These are phyloP conservation scores for Chlorella sp. DNA, from an alignment of 139 green algal species.

Conservation along the genomic window DNA sequence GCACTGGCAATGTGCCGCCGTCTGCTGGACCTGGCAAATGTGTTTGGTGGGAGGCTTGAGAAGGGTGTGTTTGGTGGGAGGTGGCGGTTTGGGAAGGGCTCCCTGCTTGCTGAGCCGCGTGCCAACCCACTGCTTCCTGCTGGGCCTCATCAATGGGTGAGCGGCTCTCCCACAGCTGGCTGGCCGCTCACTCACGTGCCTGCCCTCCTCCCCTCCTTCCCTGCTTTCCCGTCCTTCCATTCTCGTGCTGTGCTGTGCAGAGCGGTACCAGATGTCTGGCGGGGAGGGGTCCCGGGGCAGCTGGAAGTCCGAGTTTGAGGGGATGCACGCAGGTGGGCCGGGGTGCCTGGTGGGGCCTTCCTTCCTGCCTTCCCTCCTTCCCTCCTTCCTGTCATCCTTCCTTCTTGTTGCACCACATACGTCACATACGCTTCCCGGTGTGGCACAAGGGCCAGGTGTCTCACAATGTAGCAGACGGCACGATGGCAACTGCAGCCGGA, in stretches of 20 bases:
- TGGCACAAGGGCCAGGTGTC: too few species aligned
- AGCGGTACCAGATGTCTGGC: slow-evolving; percentile 42
- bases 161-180: too few species aligned
- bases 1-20: background rate
- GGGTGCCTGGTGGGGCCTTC: background rate
- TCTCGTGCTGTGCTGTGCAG: background rate
- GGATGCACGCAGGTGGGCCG: slow-evolving; percentile 26
- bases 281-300: slow-evolving; percentile 16
- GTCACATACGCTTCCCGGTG: too few species aligned
- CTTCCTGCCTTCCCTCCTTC: background rate
- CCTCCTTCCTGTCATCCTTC: background rate
- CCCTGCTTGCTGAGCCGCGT: slow-evolving; percentile 7
- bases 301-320: slow-evolving; percentile 21
- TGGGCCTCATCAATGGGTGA: too few species aligned
- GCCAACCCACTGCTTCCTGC: background rate
- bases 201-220: background rate
- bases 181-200: background rate
- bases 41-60: background rate
- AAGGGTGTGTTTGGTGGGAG: background rate
- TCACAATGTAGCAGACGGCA: too few species aligned
- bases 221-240: background rate
- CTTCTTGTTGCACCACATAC: too few species aligned
- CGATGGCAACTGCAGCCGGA: too few species aligned
- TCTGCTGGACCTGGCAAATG: slow-evolving; percentile 17
- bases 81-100: background rate